Conservation (phyloP, 331 rosid genomes). For the Acacia pycnantha region DNA sequence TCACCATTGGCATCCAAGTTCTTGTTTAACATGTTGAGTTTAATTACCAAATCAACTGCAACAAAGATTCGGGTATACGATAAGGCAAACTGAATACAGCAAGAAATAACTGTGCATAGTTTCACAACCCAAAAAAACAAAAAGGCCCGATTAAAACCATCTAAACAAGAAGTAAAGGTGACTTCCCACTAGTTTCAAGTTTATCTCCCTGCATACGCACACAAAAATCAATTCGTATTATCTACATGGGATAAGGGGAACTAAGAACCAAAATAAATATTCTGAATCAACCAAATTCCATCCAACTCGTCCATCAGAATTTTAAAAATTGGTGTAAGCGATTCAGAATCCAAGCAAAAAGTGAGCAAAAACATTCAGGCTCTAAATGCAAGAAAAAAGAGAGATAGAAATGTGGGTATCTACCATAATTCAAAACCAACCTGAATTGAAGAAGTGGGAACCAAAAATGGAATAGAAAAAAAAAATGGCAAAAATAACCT, state of each 20-base stretch:
- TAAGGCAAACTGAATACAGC: background rate
- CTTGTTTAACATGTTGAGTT: slow-evolving; percentile 16
- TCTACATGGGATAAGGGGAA: slow-evolving; percentile 26
- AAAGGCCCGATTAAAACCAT: slow-evolving; percentile 5
- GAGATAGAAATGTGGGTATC: background rate
- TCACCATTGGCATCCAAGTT: slow-evolving; percentile 11
- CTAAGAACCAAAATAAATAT: slow-evolving; percentile 21
- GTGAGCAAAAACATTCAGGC: background rate
- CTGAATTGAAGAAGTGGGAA: slow-evolving; percentile 4
- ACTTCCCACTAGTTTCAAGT: slow-evolving; percentile 14
- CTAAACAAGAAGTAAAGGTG: slow-evolving; percentile 17
- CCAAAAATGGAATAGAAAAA: background rate
- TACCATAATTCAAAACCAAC: slow-evolving; percentile 26
- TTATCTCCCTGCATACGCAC: slow-evolving; percentile 21
- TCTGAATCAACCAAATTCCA: slow-evolving; percentile 25
- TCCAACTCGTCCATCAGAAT: slow-evolving; percentile 20
- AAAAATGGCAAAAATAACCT: slow-evolving; percentile 21
- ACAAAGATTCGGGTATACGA: slow-evolving; percentile 3
- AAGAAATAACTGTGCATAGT: slow-evolving; percentile 21
- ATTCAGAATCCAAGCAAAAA: slow-evolving; percentile 31
- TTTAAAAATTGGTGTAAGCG: slow-evolving; percentile 13
- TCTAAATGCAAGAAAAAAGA: background rate
- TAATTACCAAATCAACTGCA: slow-evolving; percentile 13
- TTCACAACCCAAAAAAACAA: slow-evolving; percentile 10
- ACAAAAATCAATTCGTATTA: slow-evolving; percentile 16